phyloP scores from a whole-genome alignment of 2,329 filamentous ascomycete species.

The Aaosphaeria arxii region DNA sequence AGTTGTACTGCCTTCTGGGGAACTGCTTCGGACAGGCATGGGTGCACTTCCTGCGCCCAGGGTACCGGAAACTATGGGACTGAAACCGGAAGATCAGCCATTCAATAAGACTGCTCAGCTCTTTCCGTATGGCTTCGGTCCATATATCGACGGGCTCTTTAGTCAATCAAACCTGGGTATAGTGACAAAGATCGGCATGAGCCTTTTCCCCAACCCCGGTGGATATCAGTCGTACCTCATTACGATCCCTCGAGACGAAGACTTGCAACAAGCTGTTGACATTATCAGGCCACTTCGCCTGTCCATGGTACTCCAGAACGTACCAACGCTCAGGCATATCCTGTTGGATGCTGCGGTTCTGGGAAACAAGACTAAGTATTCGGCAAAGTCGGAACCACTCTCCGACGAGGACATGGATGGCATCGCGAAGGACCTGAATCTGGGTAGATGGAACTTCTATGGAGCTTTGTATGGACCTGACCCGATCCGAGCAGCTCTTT shows the following conservation, averaged over 20 bases:
- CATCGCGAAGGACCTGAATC: slow-evolving; percentile 39
- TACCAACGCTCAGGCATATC: slow-evolving; percentile 41
- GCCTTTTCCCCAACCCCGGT: slow-evolving; percentile 54
- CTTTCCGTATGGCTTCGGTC: slow-evolving; percentile 32
- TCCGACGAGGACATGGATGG: slow-evolving; percentile 40
- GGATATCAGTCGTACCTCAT: slow-evolving; percentile 36
- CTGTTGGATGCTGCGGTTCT: slow-evolving; percentile 41
- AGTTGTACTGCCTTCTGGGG: slow-evolving; percentile 38
- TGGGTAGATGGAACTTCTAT: slow-evolving; percentile 50
- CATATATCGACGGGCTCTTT: slow-evolving; percentile 42
- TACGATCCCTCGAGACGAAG: slow-evolving; percentile 49
- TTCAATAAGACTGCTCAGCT: slow-evolving; percentile 14
- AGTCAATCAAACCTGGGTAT: slow-evolving; percentile 50
- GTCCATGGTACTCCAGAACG: slow-evolving; percentile 44
- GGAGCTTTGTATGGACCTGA: slow-evolving; percentile 34
- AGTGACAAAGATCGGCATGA: slow-evolving; percentile 33
- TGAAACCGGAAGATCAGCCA: slow-evolving; percentile 5
- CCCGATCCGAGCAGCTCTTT: slow-evolving; percentile 26
- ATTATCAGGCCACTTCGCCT: slow-evolving; percentile 42
- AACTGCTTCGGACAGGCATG: slow-evolving; percentile 39
- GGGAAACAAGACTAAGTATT: slow-evolving; percentile 33
- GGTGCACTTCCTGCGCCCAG: slow-evolving; percentile 32
- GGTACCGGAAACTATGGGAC: background rate
- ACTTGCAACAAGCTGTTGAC: slow-evolving; percentile 48
- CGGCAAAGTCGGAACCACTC: slow-evolving; percentile 28